phyloP scores from a whole-genome alignment of 352 stramenopile genomes.

The Phytopythium aichiense region DNA sequence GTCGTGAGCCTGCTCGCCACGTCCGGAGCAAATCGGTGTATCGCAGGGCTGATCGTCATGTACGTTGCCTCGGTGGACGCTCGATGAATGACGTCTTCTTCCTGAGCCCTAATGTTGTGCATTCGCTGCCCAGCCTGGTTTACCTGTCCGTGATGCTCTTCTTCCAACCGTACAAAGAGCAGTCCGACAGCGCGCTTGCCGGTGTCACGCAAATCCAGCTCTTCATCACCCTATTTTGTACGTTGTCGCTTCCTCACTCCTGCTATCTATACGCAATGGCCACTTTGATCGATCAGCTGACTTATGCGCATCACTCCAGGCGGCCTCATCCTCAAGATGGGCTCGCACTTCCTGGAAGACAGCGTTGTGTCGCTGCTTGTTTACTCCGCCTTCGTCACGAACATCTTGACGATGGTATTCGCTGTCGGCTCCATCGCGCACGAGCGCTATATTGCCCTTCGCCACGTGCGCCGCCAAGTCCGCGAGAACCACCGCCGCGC shows the following conservation, averaged over 20 bases:
- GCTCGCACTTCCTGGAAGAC: conserved; percentile 34
- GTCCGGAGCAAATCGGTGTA: conserved; percentile 60
- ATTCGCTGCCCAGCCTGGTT: conserved; percentile 35
- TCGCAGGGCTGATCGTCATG: conserved; percentile 64
- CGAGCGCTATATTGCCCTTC: conserved; percentile 26
- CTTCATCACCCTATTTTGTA: conserved; percentile 79
- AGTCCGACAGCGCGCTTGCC: conserved; percentile 58
- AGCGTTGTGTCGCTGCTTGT: conserved; percentile 46
- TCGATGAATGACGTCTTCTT: not conserved
- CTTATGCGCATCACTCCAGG: conserved; percentile 21
- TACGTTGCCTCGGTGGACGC: conserved; percentile 18
- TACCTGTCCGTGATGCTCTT: conserved; percentile 77
- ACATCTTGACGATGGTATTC: conserved; percentile 44
- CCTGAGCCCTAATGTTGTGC: not conserved
- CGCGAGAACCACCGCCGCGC: conserved; percentile 45
- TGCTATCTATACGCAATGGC: not conserved
- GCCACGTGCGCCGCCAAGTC: conserved; percentile 26
- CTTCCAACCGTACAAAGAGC: conserved; percentile 59
- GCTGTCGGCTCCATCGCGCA: conserved; percentile 52
- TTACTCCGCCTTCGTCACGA: conserved; percentile 46
- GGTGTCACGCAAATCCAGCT: conserved; percentile 69
- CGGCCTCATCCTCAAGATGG: conserved; percentile 69
- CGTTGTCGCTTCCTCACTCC: conserved; percentile 1
- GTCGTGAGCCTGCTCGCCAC: conserved; percentile 60
- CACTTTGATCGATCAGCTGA: not conserved